phyloP scores from a whole-genome alignment of 805 yeast genomes.

The Myxozyma sirexii region DNA sequence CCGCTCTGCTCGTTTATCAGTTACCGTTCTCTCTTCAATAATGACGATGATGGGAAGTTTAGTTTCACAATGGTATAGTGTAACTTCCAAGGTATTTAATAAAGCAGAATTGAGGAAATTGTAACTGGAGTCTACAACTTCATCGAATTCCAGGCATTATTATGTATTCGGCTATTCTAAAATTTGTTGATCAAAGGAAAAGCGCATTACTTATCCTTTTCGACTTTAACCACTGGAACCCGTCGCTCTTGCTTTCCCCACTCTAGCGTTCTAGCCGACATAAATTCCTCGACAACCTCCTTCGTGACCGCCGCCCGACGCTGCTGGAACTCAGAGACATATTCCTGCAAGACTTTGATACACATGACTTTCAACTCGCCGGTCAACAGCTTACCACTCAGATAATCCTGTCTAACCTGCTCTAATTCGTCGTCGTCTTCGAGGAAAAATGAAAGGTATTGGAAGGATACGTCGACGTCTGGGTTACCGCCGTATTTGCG shows the following conservation, averaged over 20 bases:
- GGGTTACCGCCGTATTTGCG: constrained; percentile 89
- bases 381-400: constrained; percentile 77
- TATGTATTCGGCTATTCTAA: too few species aligned
- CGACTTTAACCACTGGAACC: constrained; percentile 30
- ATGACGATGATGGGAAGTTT: too few species aligned
- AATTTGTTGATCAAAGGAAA: neutral
- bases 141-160: too few species aligned
- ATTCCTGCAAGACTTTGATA: constrained; percentile 75
- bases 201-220: constrained; percentile 1
- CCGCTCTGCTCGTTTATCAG: too few species aligned
- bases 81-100: too few species aligned
- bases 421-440: constrained; percentile 83
- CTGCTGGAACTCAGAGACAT: constrained; percentile 80
- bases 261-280: constrained; percentile 72
- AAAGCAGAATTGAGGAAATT: too few species aligned
- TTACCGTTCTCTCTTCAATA: too few species aligned
- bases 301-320: constrained; percentile 69
- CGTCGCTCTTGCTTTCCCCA: constrained; percentile 66
- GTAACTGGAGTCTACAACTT: too few species aligned
- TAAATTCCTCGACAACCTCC: constrained; percentile 63
- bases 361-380: constrained; percentile 93
- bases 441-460: constrained; percentile 84
- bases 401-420: constrained; percentile 64
- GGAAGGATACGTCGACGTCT: constrained; percentile 93
- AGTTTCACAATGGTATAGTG: too few species aligned